phyloP scores from a whole-genome alignment of 1,284 basidiomycete species.

The Kalmanozyma brasiliensis region DNA sequence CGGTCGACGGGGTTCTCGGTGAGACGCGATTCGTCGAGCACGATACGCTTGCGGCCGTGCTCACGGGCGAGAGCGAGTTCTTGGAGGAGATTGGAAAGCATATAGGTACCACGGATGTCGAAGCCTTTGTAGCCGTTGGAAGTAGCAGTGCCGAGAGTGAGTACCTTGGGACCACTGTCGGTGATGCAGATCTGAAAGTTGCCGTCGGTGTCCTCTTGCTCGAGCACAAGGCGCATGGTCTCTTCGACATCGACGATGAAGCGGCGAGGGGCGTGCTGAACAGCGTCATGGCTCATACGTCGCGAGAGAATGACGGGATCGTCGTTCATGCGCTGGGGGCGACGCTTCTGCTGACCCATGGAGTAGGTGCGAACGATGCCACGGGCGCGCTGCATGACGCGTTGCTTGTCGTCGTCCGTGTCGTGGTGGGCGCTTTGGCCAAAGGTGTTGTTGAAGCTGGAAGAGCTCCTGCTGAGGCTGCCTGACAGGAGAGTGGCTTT shows the following conservation, averaged over 20 bases:
- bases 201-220: conserved; percentile 97
- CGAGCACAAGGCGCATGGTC: conserved; percentile 92
- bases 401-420: conserved; percentile 31
- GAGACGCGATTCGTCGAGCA: conserved; percentile 94
- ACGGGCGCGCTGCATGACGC: conserved; percentile 38
- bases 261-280: conserved; percentile 69
- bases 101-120: conserved; percentile 82
- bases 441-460: conserved; percentile 11
- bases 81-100: conserved; percentile 98
- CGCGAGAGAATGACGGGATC: conserved; percentile 62
- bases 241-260: conserved; percentile 99
- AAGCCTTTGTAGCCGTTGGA: conserved; percentile 87
- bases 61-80: conserved; percentile 97
- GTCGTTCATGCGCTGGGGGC: conserved; percentile 59
- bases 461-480: conserved; percentile 26
- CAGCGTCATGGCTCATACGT: conserved; percentile 68
- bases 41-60: conserved; percentile 91
- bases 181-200: conserved; percentile 95
- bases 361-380: conserved; percentile 64
- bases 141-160: conserved; percentile 93
- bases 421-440: conserved; percentile 3
- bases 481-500: conserved; percentile 30
- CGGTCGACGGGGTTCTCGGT: conserved; percentile 98
- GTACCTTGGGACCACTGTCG: conserved; percentile 94
- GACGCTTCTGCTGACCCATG: conserved; percentile 64